These are phyloP conservation scores for Cercophora samala DNA, from an alignment of 495 filamentous ascomycete species.

Conservation along the genomic window DNA sequence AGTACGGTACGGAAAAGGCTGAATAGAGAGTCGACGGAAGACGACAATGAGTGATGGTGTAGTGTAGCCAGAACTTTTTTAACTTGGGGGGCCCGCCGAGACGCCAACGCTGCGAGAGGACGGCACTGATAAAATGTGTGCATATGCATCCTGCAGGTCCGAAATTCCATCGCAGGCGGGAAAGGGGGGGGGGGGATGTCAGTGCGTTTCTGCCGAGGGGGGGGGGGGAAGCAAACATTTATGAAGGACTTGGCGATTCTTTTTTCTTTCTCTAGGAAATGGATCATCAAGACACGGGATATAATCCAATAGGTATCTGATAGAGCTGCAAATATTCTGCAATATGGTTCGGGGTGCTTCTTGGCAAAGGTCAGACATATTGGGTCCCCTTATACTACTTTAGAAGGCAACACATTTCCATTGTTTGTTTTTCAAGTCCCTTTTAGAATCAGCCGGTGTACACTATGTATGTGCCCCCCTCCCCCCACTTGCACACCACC, in stretches of 20 bases:
- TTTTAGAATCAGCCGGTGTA: not conserved
- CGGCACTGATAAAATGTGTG: not conserved
- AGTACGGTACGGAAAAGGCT: not conserved
- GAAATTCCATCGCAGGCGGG: not conserved
- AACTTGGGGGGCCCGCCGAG: not conserved
- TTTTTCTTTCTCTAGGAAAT: not conserved
- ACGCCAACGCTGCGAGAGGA: not conserved
- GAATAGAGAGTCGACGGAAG: not conserved
- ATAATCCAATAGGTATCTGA: not conserved
- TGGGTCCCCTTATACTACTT: too few species aligned
- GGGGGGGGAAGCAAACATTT: not conserved
- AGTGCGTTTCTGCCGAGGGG: slow-evolving; percentile 24
- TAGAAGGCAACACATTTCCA: not conserved
- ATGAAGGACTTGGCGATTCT: not conserved
- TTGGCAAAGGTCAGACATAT: too few species aligned
- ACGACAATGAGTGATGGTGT: too few species aligned
- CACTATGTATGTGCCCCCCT: too few species aligned
- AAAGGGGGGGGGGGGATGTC: slow-evolving; percentile 17
- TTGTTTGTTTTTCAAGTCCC: slow-evolving; percentile 4
- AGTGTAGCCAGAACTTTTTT: too few species aligned
- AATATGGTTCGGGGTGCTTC: too few species aligned
- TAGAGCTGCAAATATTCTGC: too few species aligned
- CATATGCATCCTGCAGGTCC: not conserved
- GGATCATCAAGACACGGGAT: not conserved
- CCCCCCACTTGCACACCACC: not conserved